These are phyloP conservation scores for Monosporozyma servazzii DNA, from an alignment of 805 yeast species.

Conservation along the genomic window DNA sequence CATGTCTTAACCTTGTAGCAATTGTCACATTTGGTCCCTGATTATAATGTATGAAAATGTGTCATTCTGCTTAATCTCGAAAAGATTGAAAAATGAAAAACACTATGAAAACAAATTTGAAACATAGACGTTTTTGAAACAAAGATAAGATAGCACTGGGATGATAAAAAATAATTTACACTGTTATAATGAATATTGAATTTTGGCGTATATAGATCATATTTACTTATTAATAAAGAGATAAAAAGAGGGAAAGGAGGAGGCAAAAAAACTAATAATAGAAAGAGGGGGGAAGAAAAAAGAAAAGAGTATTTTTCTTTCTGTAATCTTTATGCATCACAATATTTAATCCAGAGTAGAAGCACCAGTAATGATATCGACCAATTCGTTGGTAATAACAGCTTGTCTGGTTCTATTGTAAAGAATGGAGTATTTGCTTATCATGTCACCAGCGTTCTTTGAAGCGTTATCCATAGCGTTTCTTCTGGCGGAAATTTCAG, in stretches of 20 bases:
- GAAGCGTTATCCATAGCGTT: slow-evolving; percentile 99
- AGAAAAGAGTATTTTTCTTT: neutral
- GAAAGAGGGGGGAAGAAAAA: neutral
- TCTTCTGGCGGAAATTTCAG: slow-evolving; percentile 97
- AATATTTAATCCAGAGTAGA: slow-evolving; percentile 79
- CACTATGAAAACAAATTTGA: neutral
- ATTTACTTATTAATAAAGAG: neutral
- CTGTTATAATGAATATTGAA: neutral
- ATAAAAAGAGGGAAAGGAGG: neutral
- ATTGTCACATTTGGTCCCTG: neutral
- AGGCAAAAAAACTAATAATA: neutral
- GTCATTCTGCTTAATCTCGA: neutral
- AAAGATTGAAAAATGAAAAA: neutral
- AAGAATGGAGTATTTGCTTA: slow-evolving; percentile 87
- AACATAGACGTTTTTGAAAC: neutral
- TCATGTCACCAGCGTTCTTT: slow-evolving; percentile 99
- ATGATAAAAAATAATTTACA: neutral
- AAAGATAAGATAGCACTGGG: neutral
- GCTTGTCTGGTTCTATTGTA: slow-evolving; percentile 99
- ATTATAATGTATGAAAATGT: neutral
- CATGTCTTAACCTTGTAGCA: neutral
- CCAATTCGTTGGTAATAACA: slow-evolving; percentile 97
- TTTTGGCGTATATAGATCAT: neutral
- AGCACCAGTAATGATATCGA: slow-evolving; percentile 99
- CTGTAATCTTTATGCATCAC: neutral